A percentile compares a stretch with the other conserved stretches of the same genome.
Evolutionary conservation across 805 yeast genomes (phyloP).

Genomic region (Yarrowia sp.): DNA sequence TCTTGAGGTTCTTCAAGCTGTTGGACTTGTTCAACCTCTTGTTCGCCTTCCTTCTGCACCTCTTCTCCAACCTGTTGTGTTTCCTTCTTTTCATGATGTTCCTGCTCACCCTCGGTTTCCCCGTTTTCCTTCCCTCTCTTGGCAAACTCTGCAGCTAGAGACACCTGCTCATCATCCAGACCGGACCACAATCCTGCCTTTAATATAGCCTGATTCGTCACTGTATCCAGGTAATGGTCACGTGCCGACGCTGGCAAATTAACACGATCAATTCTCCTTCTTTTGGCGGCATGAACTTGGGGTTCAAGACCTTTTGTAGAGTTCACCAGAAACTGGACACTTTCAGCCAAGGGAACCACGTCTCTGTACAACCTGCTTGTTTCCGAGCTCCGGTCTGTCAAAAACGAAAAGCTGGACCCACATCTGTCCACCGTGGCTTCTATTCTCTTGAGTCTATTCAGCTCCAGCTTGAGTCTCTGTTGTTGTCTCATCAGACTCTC

Average conservation of each 20-base stretch:
- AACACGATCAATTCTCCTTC: slow-evolving; percentile 1
- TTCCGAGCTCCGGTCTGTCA: slow-evolving; percentile 1
- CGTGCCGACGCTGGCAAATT: slow-evolving; percentile 14
- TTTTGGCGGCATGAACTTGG: background rate
- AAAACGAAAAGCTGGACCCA: background rate
- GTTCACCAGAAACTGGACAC: slow-evolving; percentile 27
- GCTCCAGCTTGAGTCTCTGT: slow-evolving; percentile 14
- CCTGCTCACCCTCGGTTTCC: background rate
- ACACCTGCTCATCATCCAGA: slow-evolving; percentile 27
- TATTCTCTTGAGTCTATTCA: slow-evolving; percentile 6
- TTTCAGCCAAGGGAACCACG: slow-evolving; percentile 25
- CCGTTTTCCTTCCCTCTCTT: background rate
- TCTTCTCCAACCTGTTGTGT: background rate
- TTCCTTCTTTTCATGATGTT: background rate
- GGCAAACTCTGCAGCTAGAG: slow-evolving; percentile 4
- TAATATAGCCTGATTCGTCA: slow-evolving; percentile 15
- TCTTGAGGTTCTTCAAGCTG: background rate
- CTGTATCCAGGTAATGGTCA: slow-evolving; percentile 34
- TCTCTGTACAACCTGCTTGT: slow-evolving; percentile 6
- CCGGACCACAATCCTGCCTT: slow-evolving; percentile 25
- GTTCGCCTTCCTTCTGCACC: background rate
- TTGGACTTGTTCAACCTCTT: background rate
- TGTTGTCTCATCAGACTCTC: slow-evolving; percentile 27
- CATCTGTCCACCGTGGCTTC: slow-evolving; percentile 17
- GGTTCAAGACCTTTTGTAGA: slow-evolving; percentile 13